Base-by-base conservation (phyloP, 495 filamentous ascomycete genomes). In the Rhypophila decipiens region DNA sequence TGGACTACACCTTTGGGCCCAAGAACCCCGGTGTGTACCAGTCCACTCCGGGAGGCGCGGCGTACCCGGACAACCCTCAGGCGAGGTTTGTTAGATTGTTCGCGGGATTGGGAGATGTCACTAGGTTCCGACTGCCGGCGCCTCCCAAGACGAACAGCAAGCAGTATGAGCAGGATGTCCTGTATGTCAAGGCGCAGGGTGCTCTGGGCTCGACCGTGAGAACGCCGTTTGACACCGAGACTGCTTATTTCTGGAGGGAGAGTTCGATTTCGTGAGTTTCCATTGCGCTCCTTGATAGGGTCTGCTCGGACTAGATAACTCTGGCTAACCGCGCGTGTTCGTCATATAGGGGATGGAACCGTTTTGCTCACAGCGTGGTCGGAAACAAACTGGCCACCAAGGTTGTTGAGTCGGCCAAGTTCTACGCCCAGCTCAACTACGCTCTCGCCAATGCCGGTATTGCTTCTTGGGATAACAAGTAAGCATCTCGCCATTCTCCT, bases 341-440 rank as follows among this genome's bases (percentile, higher is more conserved):
- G 19, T 39, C 15, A 22, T 19, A 4, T 18, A 64, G 54, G 3
- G 42, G 31, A 8, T 69, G 66, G 66, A 67, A 65, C 47, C 61
- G 64, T 19, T 39, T 69, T 38, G 66, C 66, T 1, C 51, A 54
- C 42, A 44, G 49, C 10, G 37, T 63, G 10, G 34, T 69, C 24
- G 59, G 55, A 21, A 37, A 49, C 35, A 38, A 33, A 11, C 51
- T 64, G 3, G 57, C 54, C 13, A 56, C 44, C 19, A 52, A 66
- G 17, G 56, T 60, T 27, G 10, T 55, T 18, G 58, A 44, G 1
- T 62, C 58, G 9, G 64, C 64, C 52, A 60, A 58, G 44, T 49
- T 69, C 47, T 65, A 60, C 41, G 62, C 64, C 2, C 58, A 62
- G 34, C 50, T 68, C 42, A 64, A 68, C 56, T 66, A 64, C 51